phyloP scores from a whole-genome alignment of 1,284 basidiomycete species.

The Fomitopsis schrenkii region DNA sequence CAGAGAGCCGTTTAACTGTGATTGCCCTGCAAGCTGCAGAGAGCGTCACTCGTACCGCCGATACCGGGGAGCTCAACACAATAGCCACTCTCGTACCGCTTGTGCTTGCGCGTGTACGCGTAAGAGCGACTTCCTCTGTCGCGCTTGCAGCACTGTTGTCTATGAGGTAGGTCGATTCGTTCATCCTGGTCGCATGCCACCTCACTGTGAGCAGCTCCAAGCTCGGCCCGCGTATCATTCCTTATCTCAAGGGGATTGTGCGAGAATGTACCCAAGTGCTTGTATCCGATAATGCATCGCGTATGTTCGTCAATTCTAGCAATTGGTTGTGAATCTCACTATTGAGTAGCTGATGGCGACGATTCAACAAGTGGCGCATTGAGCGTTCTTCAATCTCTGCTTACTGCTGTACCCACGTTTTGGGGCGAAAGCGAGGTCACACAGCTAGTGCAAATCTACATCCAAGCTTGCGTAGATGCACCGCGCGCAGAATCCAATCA shows the following conservation, averaged over 20 bases:
- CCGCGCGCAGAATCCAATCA: constrained; percentile 20
- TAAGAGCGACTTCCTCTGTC: constrained; percentile 31
- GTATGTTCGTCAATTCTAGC: neutral
- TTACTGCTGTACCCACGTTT: constrained; percentile 65
- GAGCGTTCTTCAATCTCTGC: constrained; percentile 49
- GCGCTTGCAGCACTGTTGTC: constrained; percentile 55
- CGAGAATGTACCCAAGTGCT: constrained; percentile 46
- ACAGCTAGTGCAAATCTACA: constrained; percentile 51
- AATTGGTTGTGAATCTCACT: neutral
- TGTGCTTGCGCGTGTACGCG: constrained; percentile 46
- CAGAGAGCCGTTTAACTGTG: constrained; percentile 34
- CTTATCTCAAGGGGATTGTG: constrained; percentile 74
- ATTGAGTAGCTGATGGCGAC: constrained; percentile 9
- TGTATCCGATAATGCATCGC: constrained; percentile 18
- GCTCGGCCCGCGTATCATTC: constrained; percentile 85
- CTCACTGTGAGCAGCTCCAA: constrained; percentile 44
- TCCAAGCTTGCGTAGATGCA: constrained; percentile 38
- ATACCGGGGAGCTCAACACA: constrained; percentile 61
- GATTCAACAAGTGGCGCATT: constrained; percentile 36
- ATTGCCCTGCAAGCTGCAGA: constrained; percentile 58
- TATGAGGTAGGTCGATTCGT: constrained; percentile 46
- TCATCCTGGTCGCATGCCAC: neutral
- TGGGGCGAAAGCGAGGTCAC: constrained; percentile 62
- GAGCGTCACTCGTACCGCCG: constrained; percentile 53
- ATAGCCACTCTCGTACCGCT: constrained; percentile 57